A percentile compares a stretch with the other conserved stretches of the same genome.
These are phyloP conservation scores for Annulohypoxylon moriforme DNA, from an alignment of 495 filamentous ascomycete species.

Conservation along the genomic window DNA sequence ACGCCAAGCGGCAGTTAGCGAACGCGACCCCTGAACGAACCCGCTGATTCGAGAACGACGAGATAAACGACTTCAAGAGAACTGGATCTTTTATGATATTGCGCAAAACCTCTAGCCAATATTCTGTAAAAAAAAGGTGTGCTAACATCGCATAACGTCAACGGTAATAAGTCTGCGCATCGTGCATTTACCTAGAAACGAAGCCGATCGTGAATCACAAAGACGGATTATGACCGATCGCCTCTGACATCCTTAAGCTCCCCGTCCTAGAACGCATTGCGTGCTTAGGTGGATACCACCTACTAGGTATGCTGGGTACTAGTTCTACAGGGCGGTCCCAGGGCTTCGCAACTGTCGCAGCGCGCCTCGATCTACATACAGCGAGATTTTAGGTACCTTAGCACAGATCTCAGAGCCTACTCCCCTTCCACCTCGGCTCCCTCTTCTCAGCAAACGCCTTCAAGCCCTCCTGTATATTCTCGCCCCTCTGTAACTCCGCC, in stretches of 20 bases:
- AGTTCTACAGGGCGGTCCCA: background rate
- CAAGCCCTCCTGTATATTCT: slow-evolving; percentile 54
- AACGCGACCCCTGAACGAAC: slow-evolving; percentile 12
- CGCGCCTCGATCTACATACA: background rate
- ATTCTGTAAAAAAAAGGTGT: background rate
- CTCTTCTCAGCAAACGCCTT: slow-evolving; percentile 56
- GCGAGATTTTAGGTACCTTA: background rate
- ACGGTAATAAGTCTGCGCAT: background rate
- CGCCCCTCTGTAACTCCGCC: slow-evolving; percentile 50
- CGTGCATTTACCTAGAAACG: background rate
- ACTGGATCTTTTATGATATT: background rate
- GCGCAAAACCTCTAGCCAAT: background rate
- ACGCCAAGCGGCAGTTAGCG: slow-evolving; percentile 32
- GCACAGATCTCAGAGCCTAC: slow-evolving; percentile 34
- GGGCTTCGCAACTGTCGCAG: background rate
- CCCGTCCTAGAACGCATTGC: no score
- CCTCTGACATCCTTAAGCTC: no score
- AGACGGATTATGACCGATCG: background rate
- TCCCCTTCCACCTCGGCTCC: slow-evolving; percentile 51
- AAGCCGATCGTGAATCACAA: slow-evolving; percentile 1
- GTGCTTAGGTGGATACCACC: no score
- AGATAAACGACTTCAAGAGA: slow-evolving; percentile 1
- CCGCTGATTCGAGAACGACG: slow-evolving; percentile 5
- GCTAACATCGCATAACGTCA: background rate
- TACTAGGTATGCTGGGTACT: no score